phyloP scores from a whole-genome alignment of 805 yeast genomes.

The Barnettozyma vustinii region DNA sequence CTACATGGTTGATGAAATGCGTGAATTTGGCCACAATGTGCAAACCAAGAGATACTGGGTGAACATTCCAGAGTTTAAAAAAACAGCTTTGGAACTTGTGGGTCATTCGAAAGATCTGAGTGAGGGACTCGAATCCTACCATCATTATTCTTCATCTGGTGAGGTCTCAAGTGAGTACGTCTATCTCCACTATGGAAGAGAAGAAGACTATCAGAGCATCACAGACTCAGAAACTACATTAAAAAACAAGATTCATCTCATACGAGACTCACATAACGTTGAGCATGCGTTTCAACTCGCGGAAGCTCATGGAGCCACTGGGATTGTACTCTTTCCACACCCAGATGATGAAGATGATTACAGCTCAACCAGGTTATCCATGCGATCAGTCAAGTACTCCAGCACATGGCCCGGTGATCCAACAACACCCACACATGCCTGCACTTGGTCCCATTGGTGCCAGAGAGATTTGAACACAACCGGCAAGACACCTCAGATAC shows the following conservation, averaged over 20 bases:
- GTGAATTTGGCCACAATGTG: constrained; percentile 46
- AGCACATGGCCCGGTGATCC: constrained; percentile 71
- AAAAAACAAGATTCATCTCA: constrained; percentile 52
- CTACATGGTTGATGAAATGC: constrained; percentile 45
- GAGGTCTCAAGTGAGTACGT: constrained; percentile 50
- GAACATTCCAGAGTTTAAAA: constrained; percentile 47
- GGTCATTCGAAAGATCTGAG: constrained; percentile 41
- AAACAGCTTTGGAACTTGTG: constrained; percentile 36
- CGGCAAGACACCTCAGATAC: constrained; percentile 44
- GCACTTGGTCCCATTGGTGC: constrained; percentile 28
- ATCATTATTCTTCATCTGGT: constrained; percentile 63
- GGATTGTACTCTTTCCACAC: constrained; percentile 46
- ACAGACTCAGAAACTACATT: constrained; percentile 36
- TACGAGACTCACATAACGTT: constrained; percentile 31
- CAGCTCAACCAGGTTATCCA: neutral
- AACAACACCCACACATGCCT: constrained; percentile 68
- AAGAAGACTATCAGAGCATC: constrained; percentile 46
- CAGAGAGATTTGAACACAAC: constrained; percentile 2
- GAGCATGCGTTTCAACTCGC: constrained; percentile 30
- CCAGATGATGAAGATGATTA: constrained; percentile 49
- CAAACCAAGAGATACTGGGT: constrained; percentile 50
- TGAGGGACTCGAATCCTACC: constrained; percentile 49
- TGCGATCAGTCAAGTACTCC: constrained; percentile 51
- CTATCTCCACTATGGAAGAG: constrained; percentile 56
- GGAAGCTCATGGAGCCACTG: constrained; percentile 55